A percentile compares a stretch with the other conserved stretches of the same genome.
phyloP scores from a whole-genome alignment of 805 yeast species.

The Tetrapisispora namnaoensis region DNA sequence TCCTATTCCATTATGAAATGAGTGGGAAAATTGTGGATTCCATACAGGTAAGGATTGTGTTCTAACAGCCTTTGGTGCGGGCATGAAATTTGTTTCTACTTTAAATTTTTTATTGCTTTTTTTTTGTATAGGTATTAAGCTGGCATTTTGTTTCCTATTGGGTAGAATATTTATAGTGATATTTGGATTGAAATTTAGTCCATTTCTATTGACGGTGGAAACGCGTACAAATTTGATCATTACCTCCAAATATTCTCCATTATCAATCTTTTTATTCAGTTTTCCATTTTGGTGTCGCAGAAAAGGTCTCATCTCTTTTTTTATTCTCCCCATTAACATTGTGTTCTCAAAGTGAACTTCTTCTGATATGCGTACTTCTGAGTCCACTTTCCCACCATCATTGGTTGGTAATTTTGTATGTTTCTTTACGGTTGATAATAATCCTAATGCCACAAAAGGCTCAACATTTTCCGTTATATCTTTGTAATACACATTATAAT shows the following conservation, averaged over 20 bases:
- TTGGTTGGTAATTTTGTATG: slow-evolving; percentile 3
- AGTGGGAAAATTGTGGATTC: slow-evolving; percentile 16
- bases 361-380: no score
- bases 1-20: slow-evolving; percentile 1
- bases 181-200: neutral
- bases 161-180: neutral
- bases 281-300: neutral
- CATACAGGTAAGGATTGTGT: slow-evolving; percentile 37
- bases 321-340: neutral
- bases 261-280: neutral
- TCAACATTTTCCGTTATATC: slow-evolving; percentile 29
- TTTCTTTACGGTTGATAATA: slow-evolving; percentile 25
- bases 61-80: slow-evolving; percentile 38
- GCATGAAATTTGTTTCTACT: slow-evolving; percentile 34
- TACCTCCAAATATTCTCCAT: slow-evolving; percentile 24
- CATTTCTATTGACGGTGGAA: neutral
- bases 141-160: neutral
- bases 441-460: slow-evolving; percentile 28
- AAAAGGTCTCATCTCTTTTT: neutral
- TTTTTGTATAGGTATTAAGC: neutral
- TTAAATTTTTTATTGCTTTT: neutral
- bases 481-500: slow-evolving; percentile 27
- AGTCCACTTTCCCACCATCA: slow-evolving; percentile 1
- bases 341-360: neutral
- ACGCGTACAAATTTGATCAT: slow-evolving; percentile 26